Conservation (phyloP, 352 stramenopile genomes). For the Pythium plurisporium region DNA sequence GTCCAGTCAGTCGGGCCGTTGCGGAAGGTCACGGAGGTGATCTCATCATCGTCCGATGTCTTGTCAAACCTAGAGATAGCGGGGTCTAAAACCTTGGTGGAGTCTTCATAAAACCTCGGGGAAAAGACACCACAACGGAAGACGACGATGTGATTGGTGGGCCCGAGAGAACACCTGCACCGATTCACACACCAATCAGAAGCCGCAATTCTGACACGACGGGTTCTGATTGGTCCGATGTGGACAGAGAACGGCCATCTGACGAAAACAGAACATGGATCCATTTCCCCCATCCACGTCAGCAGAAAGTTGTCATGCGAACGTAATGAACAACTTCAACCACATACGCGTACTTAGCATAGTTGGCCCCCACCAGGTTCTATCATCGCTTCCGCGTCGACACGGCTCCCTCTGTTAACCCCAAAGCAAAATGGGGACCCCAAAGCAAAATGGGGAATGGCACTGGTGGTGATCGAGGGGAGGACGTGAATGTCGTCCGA, state of each 20-base stretch:
- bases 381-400: no score
- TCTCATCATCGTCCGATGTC: not conserved
- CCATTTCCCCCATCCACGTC: constrained; percentile 4
- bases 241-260: not conserved
- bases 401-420: no score
- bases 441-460: no score
- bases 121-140: not conserved
- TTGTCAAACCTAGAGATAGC: no score
- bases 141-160: constrained; percentile 15
- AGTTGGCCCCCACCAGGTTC: no score
- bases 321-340: not conserved
- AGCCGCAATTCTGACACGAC: not conserved
- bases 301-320: not conserved
- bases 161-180: constrained; percentile 13
- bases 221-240: constrained; percentile 1
- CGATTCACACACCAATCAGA: constrained; percentile 16
- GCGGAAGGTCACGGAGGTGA: not conserved
- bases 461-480: not conserved
- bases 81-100: not conserved
- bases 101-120: constrained; percentile 13
- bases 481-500: constrained; percentile 1
- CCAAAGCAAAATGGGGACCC: no score
- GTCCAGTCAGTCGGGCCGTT: not conserved
- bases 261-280: constrained; percentile 8
- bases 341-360: not conserved